Evolutionary conservation across 306 rosid species (phyloP).

Genomic region (Vigna radiata): DNA sequence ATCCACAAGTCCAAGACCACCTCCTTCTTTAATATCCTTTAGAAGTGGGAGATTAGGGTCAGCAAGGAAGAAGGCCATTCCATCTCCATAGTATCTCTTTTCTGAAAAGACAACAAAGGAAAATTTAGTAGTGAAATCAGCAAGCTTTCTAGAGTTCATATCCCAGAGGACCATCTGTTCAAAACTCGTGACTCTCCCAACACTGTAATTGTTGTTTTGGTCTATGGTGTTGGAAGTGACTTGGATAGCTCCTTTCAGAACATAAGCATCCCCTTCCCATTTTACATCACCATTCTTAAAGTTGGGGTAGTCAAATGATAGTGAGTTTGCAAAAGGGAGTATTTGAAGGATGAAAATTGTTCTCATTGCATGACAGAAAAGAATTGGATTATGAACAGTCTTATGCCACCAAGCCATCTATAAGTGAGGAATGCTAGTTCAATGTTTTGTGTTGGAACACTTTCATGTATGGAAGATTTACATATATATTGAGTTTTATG

Average conservation of each 20-base stretch:
- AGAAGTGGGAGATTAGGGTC: slow-evolving; percentile 43
- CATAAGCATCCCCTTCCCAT: slow-evolving; percentile 38
- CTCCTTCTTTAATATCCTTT: slow-evolving; percentile 19
- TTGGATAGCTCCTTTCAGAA: slow-evolving; percentile 36
- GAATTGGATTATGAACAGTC: slow-evolving; percentile 12
- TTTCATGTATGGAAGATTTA: background rate
- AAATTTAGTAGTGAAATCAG: slow-evolving; percentile 57
- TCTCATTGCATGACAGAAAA: slow-evolving; percentile 24
- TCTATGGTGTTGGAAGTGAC: slow-evolving; percentile 33
- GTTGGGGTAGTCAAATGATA: slow-evolving; percentile 41
- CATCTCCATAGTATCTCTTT: slow-evolving; percentile 33
- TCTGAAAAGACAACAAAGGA: slow-evolving; percentile 52
- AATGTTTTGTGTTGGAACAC: background rate
- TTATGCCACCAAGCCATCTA: slow-evolving; percentile 34
- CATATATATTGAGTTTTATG: background rate
- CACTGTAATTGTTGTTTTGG: slow-evolving; percentile 26
- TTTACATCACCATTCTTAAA: slow-evolving; percentile 36
- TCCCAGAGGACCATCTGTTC: slow-evolving; percentile 56
- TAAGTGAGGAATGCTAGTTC: slow-evolving; percentile 21
- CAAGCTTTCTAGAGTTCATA: slow-evolving; percentile 28
- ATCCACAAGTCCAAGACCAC: slow-evolving; percentile 54
- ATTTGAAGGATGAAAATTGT: slow-evolving; percentile 28
- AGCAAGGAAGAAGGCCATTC: slow-evolving; percentile 60
- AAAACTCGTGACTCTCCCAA: slow-evolving; percentile 49
- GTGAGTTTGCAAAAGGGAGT: slow-evolving; percentile 14